phyloP scores from a whole-genome alignment of 1,139 yeast genomes.

The Candida anutae region DNA sequence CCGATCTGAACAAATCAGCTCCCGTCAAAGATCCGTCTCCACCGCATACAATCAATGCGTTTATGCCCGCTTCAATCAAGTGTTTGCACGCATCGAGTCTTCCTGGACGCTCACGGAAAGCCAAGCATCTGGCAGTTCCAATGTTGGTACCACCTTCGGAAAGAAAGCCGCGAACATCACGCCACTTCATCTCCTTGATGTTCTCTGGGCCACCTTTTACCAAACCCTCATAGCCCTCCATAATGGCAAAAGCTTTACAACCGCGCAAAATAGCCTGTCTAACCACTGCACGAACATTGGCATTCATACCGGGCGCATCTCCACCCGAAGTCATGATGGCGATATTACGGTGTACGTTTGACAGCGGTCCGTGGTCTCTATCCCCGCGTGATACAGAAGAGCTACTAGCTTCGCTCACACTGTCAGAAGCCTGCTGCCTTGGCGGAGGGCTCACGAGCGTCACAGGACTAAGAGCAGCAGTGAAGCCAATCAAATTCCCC shows the following conservation, averaged over 20 bases:
- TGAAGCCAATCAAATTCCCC: slow-evolving; percentile 62
- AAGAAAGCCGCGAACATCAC: slow-evolving; percentile 87
- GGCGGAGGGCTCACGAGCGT: slow-evolving; percentile 40
- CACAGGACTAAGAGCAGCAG: slow-evolving; percentile 51
- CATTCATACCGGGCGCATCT: slow-evolving; percentile 98
- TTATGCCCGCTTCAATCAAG: slow-evolving; percentile 82
- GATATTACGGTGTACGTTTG: slow-evolving; percentile 39
- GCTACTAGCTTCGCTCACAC: slow-evolving; percentile 6
- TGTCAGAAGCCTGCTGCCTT: slow-evolving; percentile 10
- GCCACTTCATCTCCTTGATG: slow-evolving; percentile 79
- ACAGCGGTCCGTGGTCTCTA: slow-evolving; percentile 3
- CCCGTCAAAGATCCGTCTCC: slow-evolving; percentile 99
- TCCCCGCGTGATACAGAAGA: slow-evolving; percentile 11
- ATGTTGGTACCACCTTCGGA: slow-evolving; percentile 91
- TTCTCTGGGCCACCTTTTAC: slow-evolving; percentile 70
- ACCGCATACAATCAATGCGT: slow-evolving; percentile 95
- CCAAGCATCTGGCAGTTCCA: slow-evolving; percentile 91
- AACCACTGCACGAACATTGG: slow-evolving; percentile 89
- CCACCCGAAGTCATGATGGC: slow-evolving; percentile 99
- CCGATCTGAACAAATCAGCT: slow-evolving; percentile 86
- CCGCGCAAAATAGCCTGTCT: slow-evolving; percentile 81
- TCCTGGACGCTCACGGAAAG: slow-evolving; percentile 78
- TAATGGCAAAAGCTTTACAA: slow-evolving; percentile 91
- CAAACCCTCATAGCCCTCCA: slow-evolving; percentile 93
- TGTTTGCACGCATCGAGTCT: slow-evolving; percentile 77